Evolutionary conservation across 768 basidiomycete species (phyloP).

Genomic region (Leccinum incarnatum): DNA sequence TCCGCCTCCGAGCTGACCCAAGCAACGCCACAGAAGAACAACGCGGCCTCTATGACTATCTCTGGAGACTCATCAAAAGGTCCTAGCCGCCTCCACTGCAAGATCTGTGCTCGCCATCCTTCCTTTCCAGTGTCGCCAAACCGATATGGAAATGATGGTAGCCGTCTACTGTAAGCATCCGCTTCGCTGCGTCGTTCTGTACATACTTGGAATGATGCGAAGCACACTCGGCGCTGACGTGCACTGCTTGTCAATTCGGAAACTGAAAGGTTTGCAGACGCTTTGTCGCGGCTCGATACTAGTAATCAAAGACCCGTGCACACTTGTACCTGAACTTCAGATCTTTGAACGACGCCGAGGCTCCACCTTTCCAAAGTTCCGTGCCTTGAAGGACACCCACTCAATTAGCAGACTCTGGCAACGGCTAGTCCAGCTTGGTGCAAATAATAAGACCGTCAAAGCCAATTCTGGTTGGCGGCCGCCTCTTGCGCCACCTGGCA

Average conservation of each 20-base stretch:
- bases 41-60: not conserved
- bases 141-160: not conserved
- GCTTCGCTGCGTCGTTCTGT: too few species aligned
- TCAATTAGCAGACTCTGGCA: too few species aligned
- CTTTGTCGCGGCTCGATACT: not conserved
- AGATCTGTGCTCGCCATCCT: not conserved
- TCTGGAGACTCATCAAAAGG: not conserved
- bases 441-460: too few species aligned
- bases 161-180: not conserved
- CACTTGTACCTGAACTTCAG: not conserved
- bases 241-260: not conserved
- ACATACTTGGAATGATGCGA: too few species aligned
- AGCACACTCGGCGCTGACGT: not conserved
- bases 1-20: too few species aligned
- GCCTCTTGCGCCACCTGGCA: too few species aligned
- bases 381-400: too few species aligned
- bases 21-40: too few species aligned
- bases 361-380: too few species aligned
- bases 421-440: too few species aligned
- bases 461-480: too few species aligned
- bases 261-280: not conserved
- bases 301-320: not conserved
- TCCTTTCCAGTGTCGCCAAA: not conserved
- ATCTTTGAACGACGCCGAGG: not conserved
- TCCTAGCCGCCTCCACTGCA: not conserved